Evolutionary conservation across 148 eudicot species (phyloP).

Genomic region (Chenopodium quinoa): DNA sequence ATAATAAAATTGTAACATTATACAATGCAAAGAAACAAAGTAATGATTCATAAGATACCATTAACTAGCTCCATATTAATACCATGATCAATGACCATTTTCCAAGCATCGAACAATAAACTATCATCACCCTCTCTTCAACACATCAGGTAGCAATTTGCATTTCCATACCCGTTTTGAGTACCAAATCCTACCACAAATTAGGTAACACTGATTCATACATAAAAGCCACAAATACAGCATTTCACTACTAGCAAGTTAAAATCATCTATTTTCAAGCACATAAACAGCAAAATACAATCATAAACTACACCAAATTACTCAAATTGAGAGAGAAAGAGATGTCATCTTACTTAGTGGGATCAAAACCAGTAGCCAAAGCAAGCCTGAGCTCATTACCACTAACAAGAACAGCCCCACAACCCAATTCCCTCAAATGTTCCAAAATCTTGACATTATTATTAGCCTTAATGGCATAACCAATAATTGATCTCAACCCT

Average conservation of each 20-base stretch:
- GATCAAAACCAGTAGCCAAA: constrained; percentile 79
- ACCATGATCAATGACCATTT: not conserved
- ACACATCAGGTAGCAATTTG: not conserved
- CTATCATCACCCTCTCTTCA: not conserved
- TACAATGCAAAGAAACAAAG: too few relatives aligned
- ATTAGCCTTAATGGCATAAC: constrained; percentile 94
- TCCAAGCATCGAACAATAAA: constrained; percentile 6
- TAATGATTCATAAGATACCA: not conserved
- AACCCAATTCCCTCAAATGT: constrained; percentile 80
- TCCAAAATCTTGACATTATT: constrained; percentile 91
- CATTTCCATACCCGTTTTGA: too few relatives aligned
- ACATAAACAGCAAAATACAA: not conserved
- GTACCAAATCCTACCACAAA: too few relatives aligned
- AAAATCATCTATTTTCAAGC: not conserved
- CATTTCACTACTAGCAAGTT: not conserved
- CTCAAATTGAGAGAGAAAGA: not conserved
- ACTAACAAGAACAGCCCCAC: constrained; percentile 95
- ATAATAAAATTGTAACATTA: not conserved
- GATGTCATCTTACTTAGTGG: constrained; percentile 32
- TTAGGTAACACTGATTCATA: not conserved
- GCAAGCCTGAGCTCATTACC: constrained; percentile 93
- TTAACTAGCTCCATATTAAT: not conserved
- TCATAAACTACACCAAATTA: constrained; percentile 16
- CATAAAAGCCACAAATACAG: not conserved
- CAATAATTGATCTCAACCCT: constrained; percentile 79